These are phyloP conservation scores for Coniosporium tulheliwenetii DNA, from an alignment of 2,329 filamentous ascomycete species.

Conservation along the genomic window DNA sequence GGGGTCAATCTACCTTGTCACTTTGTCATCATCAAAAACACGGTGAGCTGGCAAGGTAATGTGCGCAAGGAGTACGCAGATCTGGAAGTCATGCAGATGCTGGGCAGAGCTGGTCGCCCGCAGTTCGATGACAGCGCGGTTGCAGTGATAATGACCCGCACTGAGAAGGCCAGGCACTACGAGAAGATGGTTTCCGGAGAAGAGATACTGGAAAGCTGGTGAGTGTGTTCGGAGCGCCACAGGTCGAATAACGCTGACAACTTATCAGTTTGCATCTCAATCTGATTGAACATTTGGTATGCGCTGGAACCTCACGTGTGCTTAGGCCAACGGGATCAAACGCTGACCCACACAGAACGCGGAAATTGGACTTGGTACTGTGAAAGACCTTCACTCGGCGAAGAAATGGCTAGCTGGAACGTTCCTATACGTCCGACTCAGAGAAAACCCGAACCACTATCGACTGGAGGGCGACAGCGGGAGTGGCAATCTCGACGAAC, in stretches of 20 bases:
- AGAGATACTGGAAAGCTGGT: slow-evolving; percentile 58
- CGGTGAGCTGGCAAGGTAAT: slow-evolving; percentile 44
- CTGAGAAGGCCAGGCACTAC: slow-evolving; percentile 49
- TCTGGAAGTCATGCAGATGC: slow-evolving; percentile 81
- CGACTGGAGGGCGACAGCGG: slow-evolving; percentile 39
- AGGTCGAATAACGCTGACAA: slow-evolving; percentile 15
- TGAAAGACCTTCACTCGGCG: slow-evolving; percentile 48
- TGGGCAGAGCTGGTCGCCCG: slow-evolving; percentile 67
- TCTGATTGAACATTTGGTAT: slow-evolving; percentile 56
- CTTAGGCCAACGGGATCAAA: neutral
- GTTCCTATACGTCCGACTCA: slow-evolving; percentile 61
- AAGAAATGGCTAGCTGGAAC: slow-evolving; percentile 62
- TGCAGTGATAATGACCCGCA: slow-evolving; percentile 64
- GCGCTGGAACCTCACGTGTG: neutral
- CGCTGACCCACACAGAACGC: slow-evolving; percentile 38
- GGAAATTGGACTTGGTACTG: slow-evolving; percentile 62
- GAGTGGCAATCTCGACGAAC: slow-evolving; percentile 40
- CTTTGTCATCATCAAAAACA: slow-evolving; percentile 71
- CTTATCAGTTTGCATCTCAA: slow-evolving; percentile 47
- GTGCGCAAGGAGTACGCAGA: slow-evolving; percentile 58
- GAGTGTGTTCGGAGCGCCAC: neutral
- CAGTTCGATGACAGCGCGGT: slow-evolving; percentile 66
- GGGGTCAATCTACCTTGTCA: slow-evolving; percentile 76
- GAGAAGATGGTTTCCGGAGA: slow-evolving; percentile 58
- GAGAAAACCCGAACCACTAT: slow-evolving; percentile 57